phyloP scores from a whole-genome alignment of 1,284 basidiomycete species.

The Hypsizygus ulmarius region DNA sequence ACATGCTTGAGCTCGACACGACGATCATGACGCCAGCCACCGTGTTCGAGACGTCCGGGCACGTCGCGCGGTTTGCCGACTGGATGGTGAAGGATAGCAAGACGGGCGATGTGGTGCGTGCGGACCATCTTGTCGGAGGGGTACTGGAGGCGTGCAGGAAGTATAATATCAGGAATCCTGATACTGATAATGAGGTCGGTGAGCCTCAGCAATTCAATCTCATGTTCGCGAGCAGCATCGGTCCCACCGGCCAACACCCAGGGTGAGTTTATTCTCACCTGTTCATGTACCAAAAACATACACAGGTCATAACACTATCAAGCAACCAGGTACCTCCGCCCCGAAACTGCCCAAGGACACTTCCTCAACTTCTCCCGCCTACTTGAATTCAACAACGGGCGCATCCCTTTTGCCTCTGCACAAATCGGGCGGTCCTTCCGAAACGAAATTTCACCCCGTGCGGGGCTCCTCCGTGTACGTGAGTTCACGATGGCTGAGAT shows the following conservation, averaged over 20 bases:
- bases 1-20: slow-evolving; percentile 98
- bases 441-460: slow-evolving; percentile 97
- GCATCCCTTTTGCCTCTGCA: slow-evolving; percentile 94
- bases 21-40: slow-evolving; percentile 96
- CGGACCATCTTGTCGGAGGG: slow-evolving; percentile 94
- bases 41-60: slow-evolving; percentile 97
- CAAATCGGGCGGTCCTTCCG: slow-evolving; percentile 97
- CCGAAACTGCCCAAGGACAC: slow-evolving; percentile 98
- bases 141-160: slow-evolving; percentile 90
- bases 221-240: slow-evolving; percentile 98
- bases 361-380: slow-evolving; percentile 98
- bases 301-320: background rate
- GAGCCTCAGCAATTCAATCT: slow-evolving; percentile 98
- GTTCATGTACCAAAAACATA: background rate
- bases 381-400: slow-evolving; percentile 97
- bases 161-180: slow-evolving; percentile 86
- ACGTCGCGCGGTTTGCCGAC: slow-evolving; percentile 97
- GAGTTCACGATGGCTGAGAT: slow-evolving; percentile 99
- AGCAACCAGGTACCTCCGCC: slow-evolving; percentile 78
- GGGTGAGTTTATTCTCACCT: slow-evolving; percentile 52
- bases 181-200: slow-evolving; percentile 88
- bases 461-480: slow-evolving; percentile 93
- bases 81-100: slow-evolving; percentile 98
- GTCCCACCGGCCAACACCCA: slow-evolving; percentile 96
- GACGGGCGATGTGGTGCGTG: slow-evolving; percentile 95